These are phyloP conservation scores for Trifolium repens DNA, from an alignment of 306 rosid genomes.

Conservation along the genomic window DNA sequence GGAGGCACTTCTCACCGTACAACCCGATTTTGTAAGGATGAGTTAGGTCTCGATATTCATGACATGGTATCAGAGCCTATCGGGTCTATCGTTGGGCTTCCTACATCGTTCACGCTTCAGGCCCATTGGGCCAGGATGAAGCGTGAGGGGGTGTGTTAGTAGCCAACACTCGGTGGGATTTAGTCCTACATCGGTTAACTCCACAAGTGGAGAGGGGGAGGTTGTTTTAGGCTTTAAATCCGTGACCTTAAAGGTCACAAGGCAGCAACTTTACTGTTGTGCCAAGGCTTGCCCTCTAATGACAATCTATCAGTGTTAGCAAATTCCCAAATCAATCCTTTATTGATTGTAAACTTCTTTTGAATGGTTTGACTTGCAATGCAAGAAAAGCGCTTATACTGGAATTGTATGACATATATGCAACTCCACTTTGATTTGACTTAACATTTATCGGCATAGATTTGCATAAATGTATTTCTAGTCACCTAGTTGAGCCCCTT, in stretches of 20 bases:
- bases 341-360: conserved; percentile 21
- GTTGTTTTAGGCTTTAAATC: neutral
- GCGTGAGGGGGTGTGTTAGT: too few species aligned
- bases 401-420: conserved; percentile 9
- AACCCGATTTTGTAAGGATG: too few species aligned
- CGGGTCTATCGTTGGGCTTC: too few species aligned
- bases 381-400: conserved; percentile 11
- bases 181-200: too few species aligned
- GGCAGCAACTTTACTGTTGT: neutral
- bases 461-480: conserved; percentile 1
- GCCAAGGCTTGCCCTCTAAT: neutral
- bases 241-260: neutral
- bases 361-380: conserved; percentile 22
- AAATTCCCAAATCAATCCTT: conserved; percentile 8
- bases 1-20: too few species aligned
- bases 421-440: conserved; percentile 24
- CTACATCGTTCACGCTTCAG: too few species aligned
- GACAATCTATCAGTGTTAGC: neutral
- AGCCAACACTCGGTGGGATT: too few species aligned
- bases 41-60: too few species aligned
- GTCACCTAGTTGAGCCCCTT: conserved; percentile 7
- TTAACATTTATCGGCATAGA: conserved; percentile 5
- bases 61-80: too few species aligned
- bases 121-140: too few species aligned
- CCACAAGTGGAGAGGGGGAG: neutral